phyloP scores from a whole-genome alignment of 2,329 filamentous ascomycete genomes.

The Leptographium galeiforme region DNA sequence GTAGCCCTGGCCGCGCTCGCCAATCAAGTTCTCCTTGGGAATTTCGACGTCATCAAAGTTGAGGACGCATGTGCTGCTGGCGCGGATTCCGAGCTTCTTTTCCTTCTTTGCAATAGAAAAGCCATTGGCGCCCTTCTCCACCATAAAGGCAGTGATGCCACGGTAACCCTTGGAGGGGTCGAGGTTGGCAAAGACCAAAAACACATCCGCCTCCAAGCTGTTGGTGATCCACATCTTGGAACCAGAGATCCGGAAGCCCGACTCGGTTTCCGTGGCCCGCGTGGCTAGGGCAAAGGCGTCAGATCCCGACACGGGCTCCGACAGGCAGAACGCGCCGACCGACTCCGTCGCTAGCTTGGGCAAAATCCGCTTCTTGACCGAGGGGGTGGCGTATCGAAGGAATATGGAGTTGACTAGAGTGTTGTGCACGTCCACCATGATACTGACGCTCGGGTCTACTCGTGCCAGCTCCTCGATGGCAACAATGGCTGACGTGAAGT shows the following conservation, averaged over 20 bases:
- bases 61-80: slow-evolving; percentile 90
- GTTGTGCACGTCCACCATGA: slow-evolving; percentile 95
- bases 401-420: slow-evolving; percentile 92
- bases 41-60: slow-evolving; percentile 95
- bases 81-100: slow-evolving; percentile 96
- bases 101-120: slow-evolving; percentile 98
- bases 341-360: slow-evolving; percentile 83
- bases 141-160: slow-evolving; percentile 89
- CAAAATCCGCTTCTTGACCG: slow-evolving; percentile 73
- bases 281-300: slow-evolving; percentile 94
- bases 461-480: slow-evolving; percentile 93
- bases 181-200: slow-evolving; percentile 96
- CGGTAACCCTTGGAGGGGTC: slow-evolving; percentile 88
- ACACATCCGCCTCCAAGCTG: slow-evolving; percentile 82
- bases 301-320: slow-evolving; percentile 82
- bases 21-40: slow-evolving; percentile 76
- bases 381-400: slow-evolving; percentile 66
- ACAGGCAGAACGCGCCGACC: slow-evolving; percentile 84
- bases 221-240: slow-evolving; percentile 99
- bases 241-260: slow-evolving; percentile 77
- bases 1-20: slow-evolving; percentile 83
- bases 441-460: slow-evolving; percentile 87
- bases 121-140: slow-evolving; percentile 78
- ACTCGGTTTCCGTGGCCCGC: slow-evolving; percentile 69
- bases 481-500: slow-evolving; percentile 92